These are phyloP conservation scores for Fraxinus velutina DNA, from an alignment of 305 asterid genomes.

Conservation along the genomic window DNA sequence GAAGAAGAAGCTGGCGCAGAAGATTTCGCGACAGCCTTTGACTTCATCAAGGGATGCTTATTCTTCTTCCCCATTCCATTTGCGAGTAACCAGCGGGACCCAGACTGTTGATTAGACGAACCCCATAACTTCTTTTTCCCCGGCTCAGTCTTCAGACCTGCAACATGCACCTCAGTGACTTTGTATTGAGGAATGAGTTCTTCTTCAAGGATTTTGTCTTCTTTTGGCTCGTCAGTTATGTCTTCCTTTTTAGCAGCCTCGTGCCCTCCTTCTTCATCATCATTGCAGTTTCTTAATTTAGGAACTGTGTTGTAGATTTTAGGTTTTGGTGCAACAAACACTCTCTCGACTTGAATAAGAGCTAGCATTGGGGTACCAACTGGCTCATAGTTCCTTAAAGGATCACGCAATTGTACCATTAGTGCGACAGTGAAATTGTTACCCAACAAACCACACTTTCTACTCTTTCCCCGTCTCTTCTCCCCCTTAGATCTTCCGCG, in stretches of 20 bases:
- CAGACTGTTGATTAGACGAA: constrained; percentile 65
- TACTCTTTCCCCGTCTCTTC: constrained; percentile 64
- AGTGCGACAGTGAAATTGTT: constrained; percentile 89
- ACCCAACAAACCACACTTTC: constrained; percentile 76
- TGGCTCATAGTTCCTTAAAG: constrained; percentile 75
- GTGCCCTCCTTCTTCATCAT: constrained; percentile 25
- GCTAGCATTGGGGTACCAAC: constrained; percentile 98
- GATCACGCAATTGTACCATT: constrained; percentile 97
- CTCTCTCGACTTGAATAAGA: constrained; percentile 89
- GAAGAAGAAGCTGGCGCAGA: constrained; percentile 41
- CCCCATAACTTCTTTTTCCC: constrained; percentile 85
- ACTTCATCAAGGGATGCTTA: constrained; percentile 64
- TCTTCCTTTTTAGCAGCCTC: constrained; percentile 26
- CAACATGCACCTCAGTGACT: constrained; percentile 77
- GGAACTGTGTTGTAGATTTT: constrained; percentile 66
- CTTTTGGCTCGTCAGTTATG: constrained; percentile 39
- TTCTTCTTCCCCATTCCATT: constrained; percentile 98
- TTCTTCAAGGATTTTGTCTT: constrained; percentile 42
- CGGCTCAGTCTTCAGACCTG: constrained; percentile 69
- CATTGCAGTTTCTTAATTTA: constrained; percentile 28
- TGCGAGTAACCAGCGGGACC: constrained; percentile 96
- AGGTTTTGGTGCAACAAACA: constrained; percentile 82
- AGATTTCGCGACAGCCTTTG: constrained; percentile 43
- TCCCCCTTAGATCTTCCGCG: constrained; percentile 71
- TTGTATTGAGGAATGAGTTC: constrained; percentile 62